Conservation (phyloP, 2,329 filamentous ascomycete genomes). For the Endoconidiophora laricicola region DNA sequence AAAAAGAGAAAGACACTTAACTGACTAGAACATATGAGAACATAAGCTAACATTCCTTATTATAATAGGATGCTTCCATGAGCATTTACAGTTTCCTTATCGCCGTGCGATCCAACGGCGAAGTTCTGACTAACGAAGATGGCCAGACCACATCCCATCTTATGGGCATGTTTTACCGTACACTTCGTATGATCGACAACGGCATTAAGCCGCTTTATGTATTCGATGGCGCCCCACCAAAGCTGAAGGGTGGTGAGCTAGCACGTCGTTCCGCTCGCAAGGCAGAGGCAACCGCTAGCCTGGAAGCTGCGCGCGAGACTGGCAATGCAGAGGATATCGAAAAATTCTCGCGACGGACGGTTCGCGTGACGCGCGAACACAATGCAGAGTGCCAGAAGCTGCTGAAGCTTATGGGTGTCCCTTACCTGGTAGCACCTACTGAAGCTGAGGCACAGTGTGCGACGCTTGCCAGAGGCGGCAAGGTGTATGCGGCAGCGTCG, state of each 20-base stretch:
- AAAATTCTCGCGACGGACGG: slow-evolving; percentile 87
- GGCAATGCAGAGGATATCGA: slow-evolving; percentile 95
- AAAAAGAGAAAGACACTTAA: neutral
- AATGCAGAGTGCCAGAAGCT: slow-evolving; percentile 87
- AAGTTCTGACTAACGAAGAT: slow-evolving; percentile 87
- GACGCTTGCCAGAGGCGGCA: slow-evolving; percentile 70
- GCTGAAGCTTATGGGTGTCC: slow-evolving; percentile 88
- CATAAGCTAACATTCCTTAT: slow-evolving; percentile 5
- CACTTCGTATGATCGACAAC: slow-evolving; percentile 92
- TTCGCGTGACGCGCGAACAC: slow-evolving; percentile 89
- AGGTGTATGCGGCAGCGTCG: slow-evolving; percentile 90
- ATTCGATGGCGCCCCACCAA: slow-evolving; percentile 91
- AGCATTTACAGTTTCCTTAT: slow-evolving; percentile 98
- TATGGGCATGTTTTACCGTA: slow-evolving; percentile 99
- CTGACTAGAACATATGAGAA: slow-evolving; percentile 3
- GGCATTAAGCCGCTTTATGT: slow-evolving; percentile 98
- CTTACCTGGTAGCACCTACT: slow-evolving; percentile 86
- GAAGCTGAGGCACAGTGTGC: slow-evolving; percentile 97
- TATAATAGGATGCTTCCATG: slow-evolving; percentile 63
- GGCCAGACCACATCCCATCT: slow-evolving; percentile 95
- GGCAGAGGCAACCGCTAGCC: slow-evolving; percentile 71
- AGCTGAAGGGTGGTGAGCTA: slow-evolving; percentile 92
- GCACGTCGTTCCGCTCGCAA: slow-evolving; percentile 94
- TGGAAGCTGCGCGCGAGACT: slow-evolving; percentile 93
- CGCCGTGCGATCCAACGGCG: slow-evolving; percentile 87